Evolutionary conservation across 2,329 filamentous ascomycete species (phyloP).

Genomic region (Alternaria arborescens): DNA sequence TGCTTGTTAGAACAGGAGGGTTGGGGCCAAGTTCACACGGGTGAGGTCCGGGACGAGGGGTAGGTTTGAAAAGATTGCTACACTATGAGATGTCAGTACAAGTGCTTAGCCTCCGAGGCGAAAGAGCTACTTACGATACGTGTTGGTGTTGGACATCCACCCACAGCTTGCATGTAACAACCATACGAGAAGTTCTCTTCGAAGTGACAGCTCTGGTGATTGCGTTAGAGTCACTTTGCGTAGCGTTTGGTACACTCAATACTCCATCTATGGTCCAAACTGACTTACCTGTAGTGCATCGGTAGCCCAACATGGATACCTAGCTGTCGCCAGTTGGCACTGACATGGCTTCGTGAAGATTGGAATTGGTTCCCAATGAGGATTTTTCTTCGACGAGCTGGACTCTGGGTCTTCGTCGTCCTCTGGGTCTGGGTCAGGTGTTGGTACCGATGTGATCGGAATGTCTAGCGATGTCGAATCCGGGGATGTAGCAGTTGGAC

Average conservation of each 20-base stretch:
- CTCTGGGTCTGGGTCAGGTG: slow-evolving; percentile 9
- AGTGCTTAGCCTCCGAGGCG: background rate
- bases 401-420: slow-evolving; percentile 9
- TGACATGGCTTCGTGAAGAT: slow-evolving; percentile 64
- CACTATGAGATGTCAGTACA: slow-evolving; percentile 29
- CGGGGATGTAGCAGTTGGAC: slow-evolving; percentile 22
- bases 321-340: slow-evolving; percentile 33
- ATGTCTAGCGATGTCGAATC: slow-evolving; percentile 36
- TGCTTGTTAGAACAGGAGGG: slow-evolving; percentile 7
- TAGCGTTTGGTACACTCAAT: background rate
- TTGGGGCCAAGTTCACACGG: slow-evolving; percentile 37
- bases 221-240: slow-evolving; percentile 12
- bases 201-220: slow-evolving; percentile 36
- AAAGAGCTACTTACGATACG: slow-evolving; percentile 29
- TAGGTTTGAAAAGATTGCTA: slow-evolving; percentile 31
- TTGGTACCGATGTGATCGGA: slow-evolving; percentile 23
- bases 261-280: background rate
- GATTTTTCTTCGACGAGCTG: slow-evolving; percentile 55
- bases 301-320: slow-evolving; percentile 42
- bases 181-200: slow-evolving; percentile 42
- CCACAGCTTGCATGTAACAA: slow-evolving; percentile 40
- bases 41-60: slow-evolving; percentile 35
- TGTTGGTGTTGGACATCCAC: slow-evolving; percentile 40
- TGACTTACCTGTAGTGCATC: slow-evolving; percentile 39
- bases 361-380: slow-evolving; percentile 60